Base-by-base conservation (phyloP, 2,329 filamentous ascomycete species). In the Chrysoporthe cubensis region DNA sequence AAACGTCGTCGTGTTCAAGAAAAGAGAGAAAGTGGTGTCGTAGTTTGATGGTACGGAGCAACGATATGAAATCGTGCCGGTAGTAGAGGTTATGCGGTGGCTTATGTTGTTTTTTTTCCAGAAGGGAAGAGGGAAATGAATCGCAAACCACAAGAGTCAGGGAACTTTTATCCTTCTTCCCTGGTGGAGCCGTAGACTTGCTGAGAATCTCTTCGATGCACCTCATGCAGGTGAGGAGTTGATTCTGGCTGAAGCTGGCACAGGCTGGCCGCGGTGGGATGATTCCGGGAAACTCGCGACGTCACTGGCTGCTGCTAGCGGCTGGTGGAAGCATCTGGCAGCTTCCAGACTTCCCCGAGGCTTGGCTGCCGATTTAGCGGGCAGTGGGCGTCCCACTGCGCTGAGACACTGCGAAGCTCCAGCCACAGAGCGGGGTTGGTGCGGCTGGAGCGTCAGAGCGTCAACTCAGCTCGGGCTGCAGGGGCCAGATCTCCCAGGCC, bases 91-190 rank as follows among this genome's bases (percentile, higher is more conserved):
- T 5, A 34, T 52, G 32, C 48, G 18, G 13, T 46, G 44, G 60
- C 40, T 16, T 58, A 50, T 37, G 43, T 58, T 48, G 32, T 50
- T 60, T 60, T 60, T 60, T 42, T 61, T 14, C 40, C 4, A 40
- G n/a, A 26, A 32, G 14, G 40, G 54, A 43, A 58, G 46, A 63
- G 54, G 13, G n/a, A 21, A 26, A 61, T 16, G 57, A 34, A 66
- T 13, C 40, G 11, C 18, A 57, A 40, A 34, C 14, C 44, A 26
- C 34, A 46, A 37, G 37, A 32, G 42, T 7, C 40, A 40, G 44
- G 52, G 54, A 65, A 63, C 32, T 68, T 68, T 66, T 70, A 70
- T 70, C 58, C 42, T 63, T n/a, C 14, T 58, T 62, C 18, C 26
- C 32, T 37, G 48, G 68, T 67, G 68, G 68, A 68, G 66, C 43